Conservation (phyloP, 2,329 filamentous ascomycete genomes). For the Pseudogymnoascus sp. region DNA sequence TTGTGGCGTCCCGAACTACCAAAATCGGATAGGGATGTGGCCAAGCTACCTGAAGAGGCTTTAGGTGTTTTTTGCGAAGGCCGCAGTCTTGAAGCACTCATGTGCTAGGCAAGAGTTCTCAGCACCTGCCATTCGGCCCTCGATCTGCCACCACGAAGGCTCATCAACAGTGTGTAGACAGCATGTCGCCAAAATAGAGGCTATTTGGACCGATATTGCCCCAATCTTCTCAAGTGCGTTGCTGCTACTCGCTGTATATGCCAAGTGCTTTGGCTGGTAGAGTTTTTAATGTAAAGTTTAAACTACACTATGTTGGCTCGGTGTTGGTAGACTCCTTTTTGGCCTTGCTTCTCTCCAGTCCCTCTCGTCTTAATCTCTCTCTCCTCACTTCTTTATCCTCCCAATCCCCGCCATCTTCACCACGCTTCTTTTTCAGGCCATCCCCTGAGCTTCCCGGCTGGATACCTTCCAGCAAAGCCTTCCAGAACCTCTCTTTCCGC, state of each 20-base stretch:
- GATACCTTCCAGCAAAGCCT: slow-evolving; percentile 28
- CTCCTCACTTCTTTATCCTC: slow-evolving; percentile 46
- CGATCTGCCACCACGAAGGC: neutral
- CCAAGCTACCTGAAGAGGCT: slow-evolving; percentile 1
- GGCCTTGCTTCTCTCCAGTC: slow-evolving; percentile 40
- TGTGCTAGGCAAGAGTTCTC: slow-evolving; percentile 6
- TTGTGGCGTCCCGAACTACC: neutral
- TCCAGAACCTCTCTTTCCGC: slow-evolving; percentile 58
- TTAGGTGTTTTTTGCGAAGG: neutral
- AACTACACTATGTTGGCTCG: neutral
- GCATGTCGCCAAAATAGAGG: slow-evolving; percentile 1
- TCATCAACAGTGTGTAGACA: slow-evolving; percentile 3
- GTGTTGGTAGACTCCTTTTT: neutral
- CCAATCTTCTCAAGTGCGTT: neutral
- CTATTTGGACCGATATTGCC: neutral
- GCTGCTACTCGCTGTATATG: neutral
- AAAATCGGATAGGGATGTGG: slow-evolving; percentile 4
- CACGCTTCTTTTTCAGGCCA: slow-evolving; percentile 20
- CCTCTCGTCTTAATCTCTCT: slow-evolving; percentile 51
- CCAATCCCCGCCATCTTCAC: slow-evolving; percentile 40
- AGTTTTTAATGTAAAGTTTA: neutral
- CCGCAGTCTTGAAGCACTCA: slow-evolving; percentile 5
- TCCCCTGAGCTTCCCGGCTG: slow-evolving; percentile 17
- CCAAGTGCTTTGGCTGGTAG: neutral
- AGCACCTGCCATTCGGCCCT: slow-evolving; percentile 2